A percentile compares a stretch with the other conserved stretches of the same genome.
Evolutionary conservation across 352 stramenopile genomes (phyloP).

Genomic region (Sclerospora graminicola): DNA sequence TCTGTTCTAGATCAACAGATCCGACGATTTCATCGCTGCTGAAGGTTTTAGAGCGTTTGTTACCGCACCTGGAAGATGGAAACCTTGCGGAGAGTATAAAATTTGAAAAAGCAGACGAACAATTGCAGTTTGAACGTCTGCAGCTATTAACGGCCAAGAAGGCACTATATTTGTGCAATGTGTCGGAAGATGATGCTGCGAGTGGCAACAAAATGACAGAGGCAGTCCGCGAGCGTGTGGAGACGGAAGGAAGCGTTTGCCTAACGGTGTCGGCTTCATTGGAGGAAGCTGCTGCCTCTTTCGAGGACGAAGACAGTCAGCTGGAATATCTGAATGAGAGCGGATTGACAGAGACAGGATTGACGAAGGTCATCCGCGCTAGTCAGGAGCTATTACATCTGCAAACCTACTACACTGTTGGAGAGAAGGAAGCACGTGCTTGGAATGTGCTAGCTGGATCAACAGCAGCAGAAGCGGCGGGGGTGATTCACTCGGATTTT

Average conservation of each 20-base stretch:
- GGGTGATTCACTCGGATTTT: slow-evolving; percentile 86
- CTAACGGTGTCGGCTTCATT: slow-evolving; percentile 66
- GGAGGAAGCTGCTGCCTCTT: slow-evolving; percentile 69
- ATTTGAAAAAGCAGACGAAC: slow-evolving; percentile 79
- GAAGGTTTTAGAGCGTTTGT: slow-evolving; percentile 47
- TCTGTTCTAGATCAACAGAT: slow-evolving; percentile 31
- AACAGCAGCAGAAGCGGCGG: slow-evolving; percentile 56
- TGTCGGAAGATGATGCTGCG: slow-evolving; percentile 91
- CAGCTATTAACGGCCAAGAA: slow-evolving; percentile 88
- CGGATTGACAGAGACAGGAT: slow-evolving; percentile 58
- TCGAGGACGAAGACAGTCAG: slow-evolving; percentile 86
- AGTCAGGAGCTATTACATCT: slow-evolving; percentile 92
- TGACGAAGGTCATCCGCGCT: slow-evolving; percentile 79
- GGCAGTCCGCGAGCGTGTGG: slow-evolving; percentile 49
- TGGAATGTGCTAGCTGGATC: slow-evolving; percentile 77
- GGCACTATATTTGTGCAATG: slow-evolving; percentile 97
- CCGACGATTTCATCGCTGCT: slow-evolving; percentile 40
- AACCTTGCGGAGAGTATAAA: slow-evolving; percentile 40
- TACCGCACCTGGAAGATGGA: slow-evolving; percentile 78
- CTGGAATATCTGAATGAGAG: slow-evolving; percentile 90
- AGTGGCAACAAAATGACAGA: slow-evolving; percentile 90
- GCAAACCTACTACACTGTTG: slow-evolving; percentile 95
- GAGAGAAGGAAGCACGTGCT: slow-evolving; percentile 70
- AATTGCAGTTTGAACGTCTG: slow-evolving; percentile 72
- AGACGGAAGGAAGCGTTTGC: slow-evolving; percentile 58